Evolutionary conservation across 2,329 filamentous ascomycete genomes (phyloP).

Genomic region (Fusarium guadeloupense): DNA sequence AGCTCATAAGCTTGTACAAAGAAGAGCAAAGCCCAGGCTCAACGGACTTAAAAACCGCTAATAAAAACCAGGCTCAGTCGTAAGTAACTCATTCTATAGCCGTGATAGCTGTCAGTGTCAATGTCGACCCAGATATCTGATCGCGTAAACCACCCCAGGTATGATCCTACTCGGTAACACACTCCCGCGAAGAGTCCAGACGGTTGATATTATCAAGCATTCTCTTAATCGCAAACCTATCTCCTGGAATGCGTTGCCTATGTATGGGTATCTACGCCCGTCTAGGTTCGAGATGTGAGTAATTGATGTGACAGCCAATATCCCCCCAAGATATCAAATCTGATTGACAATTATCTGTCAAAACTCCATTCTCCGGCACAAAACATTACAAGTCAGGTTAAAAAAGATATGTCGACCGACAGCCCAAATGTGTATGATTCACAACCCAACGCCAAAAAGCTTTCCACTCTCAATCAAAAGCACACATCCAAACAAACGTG

Average conservation of each 20-base stretch:
- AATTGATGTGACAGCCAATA: background rate
- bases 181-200: too few relatives aligned
- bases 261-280: background rate
- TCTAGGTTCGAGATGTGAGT: background rate
- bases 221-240: background rate
- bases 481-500: slow-evolving; percentile 62
- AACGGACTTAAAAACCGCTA: too few relatives aligned
- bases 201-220: background rate
- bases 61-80: too few relatives aligned
- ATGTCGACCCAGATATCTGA: too few relatives aligned
- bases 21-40: too few relatives aligned
- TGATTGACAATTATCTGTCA: background rate
- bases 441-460: slow-evolving; percentile 9
- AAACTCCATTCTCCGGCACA: slow-evolving; percentile 26
- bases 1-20: too few relatives aligned
- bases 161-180: too few relatives aligned
- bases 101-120: too few relatives aligned
- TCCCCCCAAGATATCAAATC: background rate
- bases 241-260: background rate
- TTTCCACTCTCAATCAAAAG: slow-evolving; percentile 37
- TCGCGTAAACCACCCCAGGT: too few relatives aligned
- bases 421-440: background rate
- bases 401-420: background rate
- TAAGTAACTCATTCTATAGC: too few relatives aligned
- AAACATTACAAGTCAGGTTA: background rate